Base-by-base conservation (phyloP, 495 filamentous ascomycete species). In the Tuber indicum region DNA sequence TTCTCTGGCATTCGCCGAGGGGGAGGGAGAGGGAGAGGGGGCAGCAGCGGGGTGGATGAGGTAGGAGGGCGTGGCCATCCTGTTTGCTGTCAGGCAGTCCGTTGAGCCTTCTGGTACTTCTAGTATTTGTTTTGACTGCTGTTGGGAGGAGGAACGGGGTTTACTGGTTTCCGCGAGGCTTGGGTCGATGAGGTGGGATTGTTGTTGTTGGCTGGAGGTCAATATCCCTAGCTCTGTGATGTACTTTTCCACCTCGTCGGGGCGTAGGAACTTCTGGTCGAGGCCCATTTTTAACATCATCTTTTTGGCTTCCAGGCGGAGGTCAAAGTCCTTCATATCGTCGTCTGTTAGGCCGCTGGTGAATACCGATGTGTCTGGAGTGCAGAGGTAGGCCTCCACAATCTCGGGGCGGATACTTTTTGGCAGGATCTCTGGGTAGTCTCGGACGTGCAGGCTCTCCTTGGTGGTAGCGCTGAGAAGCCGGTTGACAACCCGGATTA, bases 241-340 rank as follows among this genome's bases (percentile, higher is more conserved):
- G 83, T 90, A 93, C 16, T 89, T 86, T 83, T 94, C 91, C 8
- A 93, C 89, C 80, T 94, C 92, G 71, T 89, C 86, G 8, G 90
- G 86, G 78, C 94, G 91, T 78, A 92, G 91, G 87, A 91, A 94
- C 72, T 92, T 91, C 39, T 91, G 91, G 58, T 89, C 86, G 81
- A 90, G 87, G 0, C 88, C 89, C 32, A 86, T 75, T 32, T 79
- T 84, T 47, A 86, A 81, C 47, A 87, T 82, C 85, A 86, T 84
- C 77, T 87, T 84, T 70, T 83, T 79, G 71, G 78, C 76, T 19
- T 83, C 82, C 47, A 86, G 84, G 46, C 77, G 79, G 62, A 87
- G 74, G 36, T 74, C 47, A 44, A 74, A 81, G 32, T 82, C 83
- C 36, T 80, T 78, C 70, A 82, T 78, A 1, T 82, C 80, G 2